These are phyloP conservation scores for Knufia petricola DNA, from an alignment of 2,329 filamentous ascomycete genomes.

Conservation along the genomic window DNA sequence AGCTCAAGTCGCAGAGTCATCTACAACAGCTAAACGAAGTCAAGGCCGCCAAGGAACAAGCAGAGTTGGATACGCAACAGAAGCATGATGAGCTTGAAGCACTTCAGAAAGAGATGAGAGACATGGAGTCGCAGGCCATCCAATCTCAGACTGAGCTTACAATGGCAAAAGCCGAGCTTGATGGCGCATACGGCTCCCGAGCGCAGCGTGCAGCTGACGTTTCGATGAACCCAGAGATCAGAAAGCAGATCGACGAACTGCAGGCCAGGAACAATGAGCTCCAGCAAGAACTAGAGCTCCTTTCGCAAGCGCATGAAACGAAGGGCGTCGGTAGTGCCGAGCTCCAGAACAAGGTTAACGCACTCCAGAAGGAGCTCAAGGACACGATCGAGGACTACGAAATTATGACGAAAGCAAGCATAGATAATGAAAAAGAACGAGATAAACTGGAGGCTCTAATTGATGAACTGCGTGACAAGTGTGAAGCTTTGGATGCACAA, in stretches of 20 bases:
- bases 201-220: conserved; percentile 59
- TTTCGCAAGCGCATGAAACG: conserved; percentile 28
- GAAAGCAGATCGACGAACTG: conserved; percentile 51
- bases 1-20: conserved; percentile 13
- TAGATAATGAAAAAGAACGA: conserved; percentile 63
- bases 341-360: conserved; percentile 40
- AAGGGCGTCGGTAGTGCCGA: conserved; percentile 24
- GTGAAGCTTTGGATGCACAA: conserved; percentile 54
- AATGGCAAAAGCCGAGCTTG: conserved; percentile 82
- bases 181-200: conserved; percentile 80
- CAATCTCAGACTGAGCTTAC: conserved; percentile 68
- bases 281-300: conserved; percentile 37
- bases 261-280: conserved; percentile 39
- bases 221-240: conserved; percentile 46
- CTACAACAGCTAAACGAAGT: conserved; percentile 11
- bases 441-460: conserved; percentile 54
- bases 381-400: conserved; percentile 63
- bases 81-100: conserved; percentile 26
- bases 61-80: conserved; percentile 21
- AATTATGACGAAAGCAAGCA: conserved; percentile 57
- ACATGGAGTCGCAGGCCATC: conserved; percentile 54
- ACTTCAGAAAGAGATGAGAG: conserved; percentile 41
- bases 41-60: conserved; percentile 13
- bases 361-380: conserved; percentile 55
- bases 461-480: conserved; percentile 54